A percentile compares a stretch with the other conserved stretches of the same genome.
phyloP scores from a whole-genome alignment of 768 basidiomycete species.

The Mycena belliarum region DNA sequence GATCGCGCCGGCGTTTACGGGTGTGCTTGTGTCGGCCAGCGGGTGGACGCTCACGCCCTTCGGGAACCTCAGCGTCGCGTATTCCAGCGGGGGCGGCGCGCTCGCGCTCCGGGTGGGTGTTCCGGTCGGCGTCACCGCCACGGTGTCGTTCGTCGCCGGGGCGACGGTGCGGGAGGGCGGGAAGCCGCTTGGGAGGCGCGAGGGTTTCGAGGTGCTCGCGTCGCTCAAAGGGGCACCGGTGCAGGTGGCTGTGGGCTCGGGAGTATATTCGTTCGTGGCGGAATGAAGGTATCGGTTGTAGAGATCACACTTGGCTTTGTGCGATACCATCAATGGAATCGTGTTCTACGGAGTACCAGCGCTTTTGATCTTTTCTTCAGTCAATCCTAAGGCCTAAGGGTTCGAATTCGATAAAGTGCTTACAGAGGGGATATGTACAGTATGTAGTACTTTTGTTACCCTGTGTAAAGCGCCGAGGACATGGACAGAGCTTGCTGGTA shows the following conservation, averaged over 20 bases:
- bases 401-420: no score
- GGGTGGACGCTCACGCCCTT: slow-evolving; percentile 32
- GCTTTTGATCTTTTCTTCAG: no score
- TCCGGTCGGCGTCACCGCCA: slow-evolving; percentile 29
- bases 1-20: slow-evolving; percentile 25
- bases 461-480: no score
- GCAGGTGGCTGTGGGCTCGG: slow-evolving; percentile 17
- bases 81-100: slow-evolving; percentile 14
- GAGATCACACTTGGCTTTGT: no score
- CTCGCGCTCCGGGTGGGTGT: slow-evolving; percentile 23
- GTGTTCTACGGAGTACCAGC: no score
- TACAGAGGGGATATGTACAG: no score
- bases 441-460: no score
- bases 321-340: no score
- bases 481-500: no score
- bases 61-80: slow-evolving; percentile 30
- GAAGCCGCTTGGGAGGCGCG: slow-evolving; percentile 2
- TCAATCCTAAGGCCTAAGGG: no score
- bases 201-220: not conserved
- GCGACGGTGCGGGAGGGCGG: slow-evolving; percentile 17
- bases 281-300: slow-evolving; percentile 4
- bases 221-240: not conserved
- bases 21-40: slow-evolving; percentile 20
- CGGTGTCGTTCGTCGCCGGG: slow-evolving; percentile 17
- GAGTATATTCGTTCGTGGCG: slow-evolving; percentile 21